These are phyloP conservation scores for Lophiotrema nucula DNA, from an alignment of 495 filamentous ascomycete genomes.

Conservation along the genomic window DNA sequence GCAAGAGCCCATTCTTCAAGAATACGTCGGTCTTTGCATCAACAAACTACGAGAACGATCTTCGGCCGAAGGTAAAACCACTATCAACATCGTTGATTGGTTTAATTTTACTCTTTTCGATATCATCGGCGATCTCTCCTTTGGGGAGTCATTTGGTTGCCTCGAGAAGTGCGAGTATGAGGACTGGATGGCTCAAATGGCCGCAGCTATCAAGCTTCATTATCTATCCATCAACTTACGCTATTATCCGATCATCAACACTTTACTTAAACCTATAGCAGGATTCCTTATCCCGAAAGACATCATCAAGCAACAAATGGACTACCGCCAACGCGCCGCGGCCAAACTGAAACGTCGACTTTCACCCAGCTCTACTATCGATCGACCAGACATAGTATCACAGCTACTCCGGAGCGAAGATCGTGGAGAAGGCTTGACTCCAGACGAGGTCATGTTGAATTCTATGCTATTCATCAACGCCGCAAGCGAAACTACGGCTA, in stretches of 20 bases:
- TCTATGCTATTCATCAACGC: constrained; percentile 20
- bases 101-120: constrained; percentile 40
- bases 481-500: constrained; percentile 34
- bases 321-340: constrained; percentile 5
- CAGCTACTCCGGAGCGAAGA: constrained; percentile 34
- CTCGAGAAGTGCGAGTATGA: constrained; percentile 24
- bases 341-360: constrained; percentile 12
- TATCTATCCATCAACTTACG: constrained; percentile 12
- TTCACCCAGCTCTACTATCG: background rate
- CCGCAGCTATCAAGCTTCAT: constrained; percentile 8
- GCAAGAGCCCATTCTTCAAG: constrained; percentile 36
- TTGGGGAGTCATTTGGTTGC: constrained; percentile 40
- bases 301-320: constrained; percentile 7
- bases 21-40: constrained; percentile 34
- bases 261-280: constrained; percentile 5
- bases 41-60: constrained; percentile 14
- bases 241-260: constrained; percentile 12
- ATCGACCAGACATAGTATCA: constrained; percentile 37
- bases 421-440: constrained; percentile 29
- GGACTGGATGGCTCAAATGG: constrained; percentile 9
- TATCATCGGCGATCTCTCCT: constrained; percentile 39
- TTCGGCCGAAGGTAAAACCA: constrained; percentile 9
- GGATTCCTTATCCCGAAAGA: constrained; percentile 7
- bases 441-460: constrained; percentile 11
- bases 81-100: constrained; percentile 36